Evolutionary conservation across 306 rosid species (phyloP), one percentile per base, ranked within the genome.

Genomic region (Gastrolobium villosum): DNA sequence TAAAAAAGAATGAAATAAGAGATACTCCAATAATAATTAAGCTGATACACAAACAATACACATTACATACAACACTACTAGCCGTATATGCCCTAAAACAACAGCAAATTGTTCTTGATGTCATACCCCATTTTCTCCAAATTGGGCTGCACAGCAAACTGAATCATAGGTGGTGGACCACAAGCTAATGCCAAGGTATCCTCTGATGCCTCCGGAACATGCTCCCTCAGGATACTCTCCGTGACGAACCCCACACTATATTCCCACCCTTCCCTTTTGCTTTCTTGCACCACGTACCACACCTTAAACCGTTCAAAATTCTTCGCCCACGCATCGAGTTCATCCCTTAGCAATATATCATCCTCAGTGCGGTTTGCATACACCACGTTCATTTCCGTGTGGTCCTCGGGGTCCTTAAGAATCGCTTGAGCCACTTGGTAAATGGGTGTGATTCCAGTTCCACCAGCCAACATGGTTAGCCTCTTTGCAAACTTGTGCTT

Each of bases 151-250:
- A 92, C 98, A 0, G 99, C 96, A 30, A 84, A 86, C 82, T 95
- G 90, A 75, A 95, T 88, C 99, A 95, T 91, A 1, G 92, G 89
- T 4, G 97, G 97, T 11, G 99, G 94, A 0, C 99, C 97, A 73
- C 98, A 94, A 0, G 87, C 81, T 74, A 94, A 70, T 0, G 98
- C 98, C 84, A 94, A 74, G 9, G 88, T 75, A 32, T 77, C 88
- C 3, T 66, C 82, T 0, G 90, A 83, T 2, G 89, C 90, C 54
- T 75, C 66, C 0, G 95, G 97, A 54, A 87, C 45, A 40, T 94
- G 97, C 82, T 86, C 89, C 85, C 90, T 85, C 84, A 92, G 32
- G 50, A 94, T 63, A 84, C 11, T 53, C 68, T 92, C 97, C 0
- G 90, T 88, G 74, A 94, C 77, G 85, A 62, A 80, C 1, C 97